Conservation (phyloP, 2,329 filamentous ascomycete species). For the Diaporthe eres region DNA sequence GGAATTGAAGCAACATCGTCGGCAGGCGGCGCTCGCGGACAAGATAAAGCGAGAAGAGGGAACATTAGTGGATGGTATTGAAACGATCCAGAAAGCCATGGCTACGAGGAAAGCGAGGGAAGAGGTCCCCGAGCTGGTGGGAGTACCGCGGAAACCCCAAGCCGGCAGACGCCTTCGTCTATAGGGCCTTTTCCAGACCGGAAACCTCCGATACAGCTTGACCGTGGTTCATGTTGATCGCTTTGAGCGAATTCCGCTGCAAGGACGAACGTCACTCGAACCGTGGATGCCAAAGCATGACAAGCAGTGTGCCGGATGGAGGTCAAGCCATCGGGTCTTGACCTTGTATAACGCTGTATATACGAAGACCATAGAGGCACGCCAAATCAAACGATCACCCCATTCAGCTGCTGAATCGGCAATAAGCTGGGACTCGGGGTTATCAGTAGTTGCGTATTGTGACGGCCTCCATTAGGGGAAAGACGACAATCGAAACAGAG, state of each 20-base stretch:
- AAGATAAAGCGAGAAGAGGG: conserved; percentile 66
- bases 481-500: background rate
- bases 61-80: conserved; percentile 70
- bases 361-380: conserved; percentile 26
- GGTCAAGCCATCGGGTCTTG: background rate
- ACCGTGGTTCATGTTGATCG: background rate
- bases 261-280: background rate
- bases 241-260: background rate
- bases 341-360: conserved; percentile 28
- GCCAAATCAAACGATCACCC: background rate
- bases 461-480: background rate
- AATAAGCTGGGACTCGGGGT: background rate
- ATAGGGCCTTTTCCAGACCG: background rate
- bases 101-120: conserved; percentile 17
- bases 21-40: conserved; percentile 67
- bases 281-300: background rate
- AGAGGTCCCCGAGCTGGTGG: conserved; percentile 27
- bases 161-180: background rate
- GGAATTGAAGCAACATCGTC: conserved; percentile 75
- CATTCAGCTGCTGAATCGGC: background rate
- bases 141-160: conserved; percentile 6
- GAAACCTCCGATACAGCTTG: background rate
- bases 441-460: background rate
- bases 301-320: background rate
- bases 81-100: conserved; percentile 60